These are phyloP conservation scores for Encephalitozoon romaleae DNA, from an alignment of 371 early-diverging fungal species.

Conservation along the genomic window DNA sequence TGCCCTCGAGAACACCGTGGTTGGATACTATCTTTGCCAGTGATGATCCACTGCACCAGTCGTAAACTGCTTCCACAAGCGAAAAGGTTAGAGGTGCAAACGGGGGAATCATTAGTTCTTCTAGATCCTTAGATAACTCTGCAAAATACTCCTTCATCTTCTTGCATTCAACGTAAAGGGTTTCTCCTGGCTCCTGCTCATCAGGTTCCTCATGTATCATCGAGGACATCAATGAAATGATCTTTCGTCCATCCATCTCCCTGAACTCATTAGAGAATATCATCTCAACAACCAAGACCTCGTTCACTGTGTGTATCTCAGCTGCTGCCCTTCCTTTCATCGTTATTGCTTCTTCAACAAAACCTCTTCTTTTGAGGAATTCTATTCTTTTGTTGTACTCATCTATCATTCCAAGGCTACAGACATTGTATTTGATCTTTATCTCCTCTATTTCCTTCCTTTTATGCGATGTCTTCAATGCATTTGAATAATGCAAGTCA, in stretches of 20 bases:
- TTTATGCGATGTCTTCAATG: not conserved
- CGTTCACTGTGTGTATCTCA: slow-evolving; percentile 57
- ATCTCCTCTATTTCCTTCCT: slow-evolving; percentile 27
- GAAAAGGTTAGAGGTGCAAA: slow-evolving; percentile 42
- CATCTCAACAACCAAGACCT: slow-evolving; percentile 58
- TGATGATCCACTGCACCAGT: slow-evolving; percentile 52
- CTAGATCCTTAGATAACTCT: slow-evolving; percentile 21
- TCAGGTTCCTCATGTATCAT: slow-evolving; percentile 52
- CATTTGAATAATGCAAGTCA: slow-evolving; percentile 38
- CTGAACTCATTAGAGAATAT: slow-evolving; percentile 49
- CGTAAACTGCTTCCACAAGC: slow-evolving; percentile 44
- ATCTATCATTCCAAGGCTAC: slow-evolving; percentile 40
- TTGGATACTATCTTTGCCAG: slow-evolving; percentile 49
- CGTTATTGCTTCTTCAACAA: slow-evolving; percentile 41
- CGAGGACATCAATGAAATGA: slow-evolving; percentile 44
- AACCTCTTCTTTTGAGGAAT: slow-evolving; percentile 46
- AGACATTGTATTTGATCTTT: slow-evolving; percentile 25
- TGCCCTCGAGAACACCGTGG: slow-evolving; percentile 52
- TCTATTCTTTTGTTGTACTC: slow-evolving; percentile 54
- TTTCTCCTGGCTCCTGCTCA: slow-evolving; percentile 32
- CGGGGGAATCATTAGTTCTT: slow-evolving; percentile 24
- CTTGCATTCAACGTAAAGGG: slow-evolving; percentile 8
- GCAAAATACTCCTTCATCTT: slow-evolving; percentile 16
- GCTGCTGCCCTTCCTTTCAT: slow-evolving; percentile 57
- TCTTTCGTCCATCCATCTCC: slow-evolving; percentile 13